Evolutionary conservation across 1,284 basidiomycete genomes (phyloP), one percentile per base, ranked within the genome.

Genomic region (Porogramme epimiltina): DNA sequence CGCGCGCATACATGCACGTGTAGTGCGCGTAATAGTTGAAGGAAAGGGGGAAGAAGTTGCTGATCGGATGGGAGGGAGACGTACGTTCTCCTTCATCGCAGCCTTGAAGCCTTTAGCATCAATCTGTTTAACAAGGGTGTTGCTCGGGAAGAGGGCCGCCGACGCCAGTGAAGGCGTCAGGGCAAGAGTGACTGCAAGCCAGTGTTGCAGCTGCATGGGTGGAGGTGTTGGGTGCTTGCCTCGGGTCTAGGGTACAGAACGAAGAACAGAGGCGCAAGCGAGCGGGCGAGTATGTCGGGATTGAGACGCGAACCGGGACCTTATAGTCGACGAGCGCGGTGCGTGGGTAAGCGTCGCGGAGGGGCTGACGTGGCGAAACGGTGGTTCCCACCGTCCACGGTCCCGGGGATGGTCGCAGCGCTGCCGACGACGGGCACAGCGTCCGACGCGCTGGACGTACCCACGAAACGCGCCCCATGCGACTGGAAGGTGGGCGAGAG

Each of bases 31-130:
- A 13, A 13, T 16, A 15, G 19, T 33, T 28, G 23, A 23, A 22
- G n/a, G 9, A 16, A 26, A 6, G 4, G 23, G 20, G 28, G 13
- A 31, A 13, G 13, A 13, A 31, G n/a, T n/a, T n/a, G n/a, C n/a
- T n/a, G n/a, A 18, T 19, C 9, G 20, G 3, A 19, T 10, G 18
- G 11, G 38, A 46, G 44, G 2, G 16, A 49, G 31, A 74, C 88
- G 56, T 72, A 93, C 88, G 61, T 93, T 90, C 43, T 76, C 75
- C 65, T 87, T 87, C 84, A 94, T 86, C 20, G 74, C 84, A 51
- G 84, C 78, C 66, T 78, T 87, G 72, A 92, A 94, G 0, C 76
- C 76, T 66, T 85, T 89, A 2, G 81, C 73, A 66, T 91, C 87
- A 28, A 94, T 66, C 75, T 86, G 81, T 71, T 92, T 87, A 47